A percentile compares a stretch with the other conserved stretches of the same genome.
These are phyloP conservation scores for Tricholoma terreum DNA, from an alignment of 768 basidiomycete species.

Conservation along the genomic window DNA sequence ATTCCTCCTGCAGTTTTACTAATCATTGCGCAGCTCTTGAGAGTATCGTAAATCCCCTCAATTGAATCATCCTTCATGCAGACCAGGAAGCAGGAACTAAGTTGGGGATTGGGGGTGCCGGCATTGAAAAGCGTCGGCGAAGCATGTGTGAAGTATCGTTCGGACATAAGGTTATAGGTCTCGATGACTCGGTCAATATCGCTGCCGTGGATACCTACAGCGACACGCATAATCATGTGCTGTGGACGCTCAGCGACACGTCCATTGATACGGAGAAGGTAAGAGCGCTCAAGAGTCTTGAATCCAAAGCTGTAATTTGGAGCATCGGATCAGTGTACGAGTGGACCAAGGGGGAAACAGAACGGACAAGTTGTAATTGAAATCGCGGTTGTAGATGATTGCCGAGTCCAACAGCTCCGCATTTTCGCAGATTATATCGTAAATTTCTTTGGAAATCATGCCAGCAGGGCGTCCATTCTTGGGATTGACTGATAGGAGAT, in stretches of 20 bases:
- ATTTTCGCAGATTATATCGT: conserved; percentile 77
- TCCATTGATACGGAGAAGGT: conserved; percentile 90
- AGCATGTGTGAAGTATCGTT: conserved; percentile 97
- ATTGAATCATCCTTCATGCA: conserved; percentile 99
- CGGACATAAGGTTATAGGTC: conserved; percentile 96
- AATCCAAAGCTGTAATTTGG: conserved; percentile 79
- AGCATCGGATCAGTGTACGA: neutral
- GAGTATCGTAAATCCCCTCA: conserved; percentile 97
- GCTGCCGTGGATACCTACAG: conserved; percentile 91
- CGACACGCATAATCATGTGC: conserved; percentile 99
- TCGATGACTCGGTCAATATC: conserved; percentile 88
- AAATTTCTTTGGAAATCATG: conserved; percentile 90
- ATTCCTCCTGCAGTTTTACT: conserved; percentile 99
- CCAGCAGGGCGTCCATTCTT: conserved; percentile 85
- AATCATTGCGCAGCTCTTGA: conserved; percentile 98
- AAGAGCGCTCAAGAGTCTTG: conserved; percentile 98
- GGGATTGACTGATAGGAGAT: conserved; percentile 68
- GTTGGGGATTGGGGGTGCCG: conserved; percentile 92
- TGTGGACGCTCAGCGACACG: conserved; percentile 97
- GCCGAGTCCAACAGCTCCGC: conserved; percentile 85
- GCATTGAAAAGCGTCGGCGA: conserved; percentile 98
- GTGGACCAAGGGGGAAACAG: neutral
- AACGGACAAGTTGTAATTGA: conserved; percentile 90
- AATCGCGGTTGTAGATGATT: conserved; percentile 97
- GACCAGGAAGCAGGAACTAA: conserved; percentile 96